Evolutionary conservation across 1,284 basidiomycete species (phyloP).

Genomic region (Ganoderma sinense): DNA sequence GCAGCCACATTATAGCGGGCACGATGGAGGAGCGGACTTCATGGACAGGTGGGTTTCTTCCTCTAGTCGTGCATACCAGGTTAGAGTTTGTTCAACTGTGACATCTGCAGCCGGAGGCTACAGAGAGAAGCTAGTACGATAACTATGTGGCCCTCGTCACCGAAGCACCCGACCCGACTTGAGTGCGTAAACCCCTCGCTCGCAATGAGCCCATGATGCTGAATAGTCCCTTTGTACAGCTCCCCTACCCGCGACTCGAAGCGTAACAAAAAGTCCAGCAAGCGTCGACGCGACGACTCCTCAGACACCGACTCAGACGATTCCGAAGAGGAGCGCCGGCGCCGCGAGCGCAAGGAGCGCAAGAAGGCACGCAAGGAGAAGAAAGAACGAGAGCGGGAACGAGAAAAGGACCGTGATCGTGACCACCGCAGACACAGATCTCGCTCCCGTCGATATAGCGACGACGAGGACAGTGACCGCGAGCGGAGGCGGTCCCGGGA

Average conservation of each 20-base stretch:
- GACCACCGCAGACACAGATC: constrained; percentile 38
- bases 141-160: constrained; percentile 88
- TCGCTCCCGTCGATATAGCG: constrained; percentile 43
- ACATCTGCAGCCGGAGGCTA: constrained; percentile 67
- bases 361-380: constrained; percentile 63
- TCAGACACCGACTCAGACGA: constrained; percentile 53
- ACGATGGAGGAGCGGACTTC: constrained; percentile 52
- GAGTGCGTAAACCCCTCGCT: constrained; percentile 53
- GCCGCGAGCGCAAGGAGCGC: constrained; percentile 66
- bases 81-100: constrained; percentile 2
- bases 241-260: constrained; percentile 59
- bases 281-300: constrained; percentile 61
- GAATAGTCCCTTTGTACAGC: constrained; percentile 40
- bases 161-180: constrained; percentile 66
- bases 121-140: constrained; percentile 73
- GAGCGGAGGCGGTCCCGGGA: constrained; percentile 38
- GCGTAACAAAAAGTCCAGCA: constrained; percentile 62
- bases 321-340: constrained; percentile 68
- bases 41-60: constrained; percentile 56
- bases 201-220: constrained; percentile 7
- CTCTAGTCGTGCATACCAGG: not conserved
- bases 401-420: constrained; percentile 44
- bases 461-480: constrained; percentile 48
- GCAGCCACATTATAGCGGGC: constrained; percentile 30
- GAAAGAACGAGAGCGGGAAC: constrained; percentile 47